Evolutionary conservation across 2,329 filamentous ascomycete species (phyloP).

Genomic region (Rugonectria rugulosa): DNA sequence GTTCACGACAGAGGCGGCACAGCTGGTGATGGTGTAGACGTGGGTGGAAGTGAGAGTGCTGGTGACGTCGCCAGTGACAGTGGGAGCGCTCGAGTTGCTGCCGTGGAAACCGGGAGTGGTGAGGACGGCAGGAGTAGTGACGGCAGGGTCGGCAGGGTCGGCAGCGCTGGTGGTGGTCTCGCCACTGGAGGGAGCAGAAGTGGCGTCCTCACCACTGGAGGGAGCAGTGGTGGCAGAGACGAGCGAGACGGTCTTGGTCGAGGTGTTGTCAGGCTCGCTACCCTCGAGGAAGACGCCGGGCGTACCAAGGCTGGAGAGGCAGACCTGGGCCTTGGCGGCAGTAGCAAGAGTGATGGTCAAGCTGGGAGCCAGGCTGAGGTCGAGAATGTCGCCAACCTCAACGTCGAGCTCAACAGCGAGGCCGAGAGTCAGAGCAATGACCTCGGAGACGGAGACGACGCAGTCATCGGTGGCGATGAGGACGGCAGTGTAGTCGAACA

Average conservation of each 20-base stretch:
- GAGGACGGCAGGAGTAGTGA: not conserved
- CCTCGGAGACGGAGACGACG: slow-evolving; percentile 39
- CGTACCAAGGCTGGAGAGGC: slow-evolving; percentile 28
- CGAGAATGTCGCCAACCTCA: slow-evolving; percentile 43
- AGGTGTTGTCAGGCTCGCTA: no score
- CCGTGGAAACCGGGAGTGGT: no score
- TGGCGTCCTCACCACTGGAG: no score
- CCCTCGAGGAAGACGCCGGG: slow-evolving; percentile 23
- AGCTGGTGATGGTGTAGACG: slow-evolving; percentile 46
- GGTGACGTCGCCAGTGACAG: slow-evolving; percentile 28
- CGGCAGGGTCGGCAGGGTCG: not conserved
- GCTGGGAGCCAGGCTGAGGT: slow-evolving; percentile 49
- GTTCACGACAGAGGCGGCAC: slow-evolving; percentile 48
- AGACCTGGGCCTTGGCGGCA: slow-evolving; percentile 26
- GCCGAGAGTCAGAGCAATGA: slow-evolving; percentile 35
- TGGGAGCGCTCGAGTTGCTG: slow-evolving; percentile 18
- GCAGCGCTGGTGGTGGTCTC: not conserved
- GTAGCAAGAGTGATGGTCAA: slow-evolving; percentile 48
- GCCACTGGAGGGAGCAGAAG: not conserved
- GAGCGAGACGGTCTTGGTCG: no score
- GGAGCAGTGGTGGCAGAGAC: no score
- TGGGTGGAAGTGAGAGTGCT: slow-evolving; percentile 36
- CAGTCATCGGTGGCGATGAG: slow-evolving; percentile 48
- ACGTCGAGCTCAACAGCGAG: slow-evolving; percentile 34
- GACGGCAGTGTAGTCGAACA: slow-evolving; percentile 60